Evolutionary conservation across 371 early-diverging fungal genomes (phyloP).

Genomic region (Batrachochytrium dendrobatidis): DNA sequence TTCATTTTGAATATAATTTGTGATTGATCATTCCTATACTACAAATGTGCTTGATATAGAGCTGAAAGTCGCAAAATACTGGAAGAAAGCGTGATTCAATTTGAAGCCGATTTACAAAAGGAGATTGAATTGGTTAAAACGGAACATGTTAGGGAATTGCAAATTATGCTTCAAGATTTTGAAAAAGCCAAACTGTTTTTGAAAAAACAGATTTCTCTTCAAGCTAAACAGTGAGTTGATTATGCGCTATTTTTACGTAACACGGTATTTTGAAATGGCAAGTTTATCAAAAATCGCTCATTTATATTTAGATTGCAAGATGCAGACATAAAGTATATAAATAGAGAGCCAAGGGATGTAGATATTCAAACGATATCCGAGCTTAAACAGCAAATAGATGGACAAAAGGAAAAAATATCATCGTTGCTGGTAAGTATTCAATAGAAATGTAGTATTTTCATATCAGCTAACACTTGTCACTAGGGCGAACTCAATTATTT

Average conservation of each 20-base stretch:
- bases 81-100: not conserved
- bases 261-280: not conserved
- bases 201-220: slow-evolving; percentile 33
- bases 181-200: slow-evolving; percentile 37
- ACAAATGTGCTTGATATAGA: not conserved
- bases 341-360: slow-evolving; percentile 41
- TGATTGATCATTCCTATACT: slow-evolving; percentile 6
- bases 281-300: too few relatives aligned
- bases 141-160: slow-evolving; percentile 31
- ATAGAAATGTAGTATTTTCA: too few relatives aligned
- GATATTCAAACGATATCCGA: slow-evolving; percentile 33
- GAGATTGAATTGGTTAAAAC: slow-evolving; percentile 22
- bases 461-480: not conserved
- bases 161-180: slow-evolving; percentile 40
- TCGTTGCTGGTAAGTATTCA: slow-evolving; percentile 22
- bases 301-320: slow-evolving; percentile 29
- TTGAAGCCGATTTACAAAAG: slow-evolving; percentile 12
- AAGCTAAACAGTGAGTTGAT: slow-evolving; percentile 19
- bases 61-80: slow-evolving; percentile 4
- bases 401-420: slow-evolving; percentile 20
- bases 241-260: not conserved
- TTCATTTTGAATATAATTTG: too few relatives aligned
- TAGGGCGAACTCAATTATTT: slow-evolving; percentile 39
- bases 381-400: slow-evolving; percentile 31
- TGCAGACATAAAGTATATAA: slow-evolving; percentile 39